These are phyloP conservation scores for Auriculariales sp. DNA, from an alignment of 768 basidiomycete species.

Conservation along the genomic window DNA sequence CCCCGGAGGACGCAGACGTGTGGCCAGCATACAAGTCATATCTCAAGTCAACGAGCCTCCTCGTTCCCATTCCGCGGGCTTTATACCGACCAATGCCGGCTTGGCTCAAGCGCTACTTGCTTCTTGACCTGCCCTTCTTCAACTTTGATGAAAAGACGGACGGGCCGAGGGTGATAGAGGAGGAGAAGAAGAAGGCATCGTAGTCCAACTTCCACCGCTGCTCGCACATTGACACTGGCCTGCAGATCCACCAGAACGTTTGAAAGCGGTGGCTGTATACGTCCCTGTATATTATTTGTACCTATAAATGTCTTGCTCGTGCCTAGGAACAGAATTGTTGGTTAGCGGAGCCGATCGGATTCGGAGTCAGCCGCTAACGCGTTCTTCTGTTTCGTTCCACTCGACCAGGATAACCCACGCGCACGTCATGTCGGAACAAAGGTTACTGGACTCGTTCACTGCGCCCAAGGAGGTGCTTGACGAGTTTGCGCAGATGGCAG, in stretches of 20 bases:
- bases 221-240: no score
- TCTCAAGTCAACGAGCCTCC: conserved; percentile 39
- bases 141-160: conserved; percentile 39
- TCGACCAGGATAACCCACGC: background rate
- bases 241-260: no score
- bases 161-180: conserved; percentile 27
- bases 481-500: conserved; percentile 87
- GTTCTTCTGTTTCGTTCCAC: no score
- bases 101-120: conserved; percentile 35
- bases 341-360: no score
- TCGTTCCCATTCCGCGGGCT: conserved; percentile 43
- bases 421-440: conserved; percentile 12
- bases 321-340: no score
- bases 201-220: no score
- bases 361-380: no score
- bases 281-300: no score
- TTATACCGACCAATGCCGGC: conserved; percentile 38
- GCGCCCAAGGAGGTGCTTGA: conserved; percentile 86
- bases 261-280: no score
- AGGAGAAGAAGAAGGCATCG: conserved; percentile 12
- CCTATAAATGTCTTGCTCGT: no score
- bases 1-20: conserved; percentile 18
- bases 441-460: conserved; percentile 82
- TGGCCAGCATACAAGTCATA: conserved; percentile 45
- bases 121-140: conserved; percentile 52